Conservation (phyloP, 768 basidiomycete species). For the Xerocomellus chrysenteron region DNA sequence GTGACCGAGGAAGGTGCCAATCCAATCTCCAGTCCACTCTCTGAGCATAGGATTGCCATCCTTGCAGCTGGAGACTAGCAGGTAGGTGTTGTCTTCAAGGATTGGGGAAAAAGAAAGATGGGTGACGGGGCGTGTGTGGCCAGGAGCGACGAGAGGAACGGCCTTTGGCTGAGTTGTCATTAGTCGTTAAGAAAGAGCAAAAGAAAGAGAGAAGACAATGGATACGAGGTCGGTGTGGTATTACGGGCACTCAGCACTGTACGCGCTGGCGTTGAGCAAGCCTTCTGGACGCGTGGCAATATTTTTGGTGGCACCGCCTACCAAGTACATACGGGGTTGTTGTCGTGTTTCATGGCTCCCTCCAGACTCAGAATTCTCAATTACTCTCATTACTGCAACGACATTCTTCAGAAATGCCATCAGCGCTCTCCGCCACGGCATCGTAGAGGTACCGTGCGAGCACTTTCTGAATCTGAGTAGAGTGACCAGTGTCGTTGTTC, state of each 20-base stretch:
- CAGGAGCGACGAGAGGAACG: conserved; percentile 79
- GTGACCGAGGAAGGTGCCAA: conserved; percentile 87
- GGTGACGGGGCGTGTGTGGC: conserved; percentile 85
- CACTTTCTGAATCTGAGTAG: not conserved
- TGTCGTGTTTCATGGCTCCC: too few relatives aligned
- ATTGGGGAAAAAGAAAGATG: conserved; percentile 91
- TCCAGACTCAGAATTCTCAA: not conserved
- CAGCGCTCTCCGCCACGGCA: not conserved
- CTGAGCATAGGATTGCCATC: conserved; percentile 98
- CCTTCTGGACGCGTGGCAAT: conserved; percentile 15
- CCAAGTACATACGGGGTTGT: not conserved
- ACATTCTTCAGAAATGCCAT: too few relatives aligned
- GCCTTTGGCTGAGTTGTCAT: conserved; percentile 67
- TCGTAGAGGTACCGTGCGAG: not conserved
- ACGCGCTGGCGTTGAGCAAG: conserved; percentile 30
- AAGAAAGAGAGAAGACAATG: not conserved
- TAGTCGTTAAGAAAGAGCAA: conserved; percentile 35
- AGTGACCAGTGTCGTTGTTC: not conserved
- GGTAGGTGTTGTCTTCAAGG: conserved; percentile 80
- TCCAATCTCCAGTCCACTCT: conserved; percentile 99
- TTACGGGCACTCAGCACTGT: conserved; percentile 48
- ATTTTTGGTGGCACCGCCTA: not conserved
- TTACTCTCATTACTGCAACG: too few relatives aligned
- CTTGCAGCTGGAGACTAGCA: conserved; percentile 96
- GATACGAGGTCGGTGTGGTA: conserved; percentile 11